A percentile compares a stretch with the other conserved stretches of the same genome.
Conservation (phyloP, 352 stramenopile genomes). For the Proteromonas lacertae region DNA sequence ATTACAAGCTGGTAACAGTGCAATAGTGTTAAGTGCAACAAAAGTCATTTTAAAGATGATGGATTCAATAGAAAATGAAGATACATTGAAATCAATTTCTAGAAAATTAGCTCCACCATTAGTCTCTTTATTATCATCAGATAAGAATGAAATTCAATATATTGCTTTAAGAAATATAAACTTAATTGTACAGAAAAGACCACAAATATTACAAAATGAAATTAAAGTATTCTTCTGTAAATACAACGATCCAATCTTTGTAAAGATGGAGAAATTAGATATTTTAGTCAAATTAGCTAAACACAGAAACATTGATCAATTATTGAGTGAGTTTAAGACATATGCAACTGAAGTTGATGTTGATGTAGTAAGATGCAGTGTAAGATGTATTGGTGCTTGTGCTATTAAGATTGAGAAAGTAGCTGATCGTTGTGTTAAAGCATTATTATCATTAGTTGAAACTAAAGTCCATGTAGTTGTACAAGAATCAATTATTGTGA, state of each 20-base stretch:
- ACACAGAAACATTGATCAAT: conserved; percentile 91
- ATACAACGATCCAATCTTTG: conserved; percentile 94
- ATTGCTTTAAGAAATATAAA: conserved; percentile 96
- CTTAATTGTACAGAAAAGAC: conserved; percentile 88
- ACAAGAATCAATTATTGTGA: conserved; percentile 93
- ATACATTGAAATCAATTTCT: conserved; percentile 36
- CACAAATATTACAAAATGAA: conserved; percentile 66
- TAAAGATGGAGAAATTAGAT: conserved; percentile 98
- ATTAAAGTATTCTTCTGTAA: conserved; percentile 94
- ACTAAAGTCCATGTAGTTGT: conserved; percentile 98
- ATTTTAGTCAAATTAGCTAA: conserved; percentile 93
- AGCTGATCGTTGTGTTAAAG: conserved; percentile 88
- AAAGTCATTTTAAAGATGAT: conserved; percentile 66
- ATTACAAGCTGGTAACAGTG: conserved; percentile 87
- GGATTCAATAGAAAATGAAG: conserved; percentile 67
- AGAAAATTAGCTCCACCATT: conserved; percentile 79
- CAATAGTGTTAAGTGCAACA: conserved; percentile 83
- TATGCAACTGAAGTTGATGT: conserved; percentile 95
- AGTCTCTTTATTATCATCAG: conserved; percentile 84
- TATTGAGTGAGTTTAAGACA: conserved; percentile 89
- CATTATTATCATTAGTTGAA: conserved; percentile 89
- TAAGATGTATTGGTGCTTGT: conserved; percentile 79
- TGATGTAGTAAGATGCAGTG: conserved; percentile 82
- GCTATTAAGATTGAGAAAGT: conserved; percentile 87
- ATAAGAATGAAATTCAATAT: conserved; percentile 96